Evolutionary conservation across 2,329 filamentous ascomycete species (phyloP).

Genomic region (Chrysosphaeria jannelii): DNA sequence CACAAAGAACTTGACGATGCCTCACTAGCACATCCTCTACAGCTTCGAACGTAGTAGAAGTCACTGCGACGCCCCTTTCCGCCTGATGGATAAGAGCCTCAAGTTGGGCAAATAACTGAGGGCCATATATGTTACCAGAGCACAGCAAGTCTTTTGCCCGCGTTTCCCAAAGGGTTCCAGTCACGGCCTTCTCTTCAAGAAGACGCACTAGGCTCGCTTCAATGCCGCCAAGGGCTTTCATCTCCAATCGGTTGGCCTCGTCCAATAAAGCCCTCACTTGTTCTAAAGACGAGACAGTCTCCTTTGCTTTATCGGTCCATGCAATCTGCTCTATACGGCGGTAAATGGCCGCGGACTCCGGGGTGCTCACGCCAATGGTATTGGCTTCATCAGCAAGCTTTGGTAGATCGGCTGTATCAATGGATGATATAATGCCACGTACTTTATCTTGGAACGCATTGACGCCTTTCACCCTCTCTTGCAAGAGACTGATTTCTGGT

Average conservation of each 20-base stretch:
- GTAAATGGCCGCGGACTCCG: constrained; percentile 59
- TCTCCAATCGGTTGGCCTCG: constrained; percentile 45
- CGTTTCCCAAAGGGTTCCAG: constrained; percentile 67
- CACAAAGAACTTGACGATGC: constrained; percentile 75
- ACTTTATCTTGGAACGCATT: constrained; percentile 58
- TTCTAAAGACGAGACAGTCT: constrained; percentile 23
- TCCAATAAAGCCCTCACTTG: constrained; percentile 57
- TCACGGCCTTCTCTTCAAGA: constrained; percentile 45
- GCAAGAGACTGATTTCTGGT: constrained; percentile 60
- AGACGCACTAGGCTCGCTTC: no score
- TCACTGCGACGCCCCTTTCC: constrained; percentile 41
- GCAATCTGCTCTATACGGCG: constrained; percentile 56
- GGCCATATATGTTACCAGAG: constrained; percentile 78
- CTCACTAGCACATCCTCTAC: constrained; percentile 88
- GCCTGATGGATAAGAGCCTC: constrained; percentile 76
- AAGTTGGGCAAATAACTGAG: no score
- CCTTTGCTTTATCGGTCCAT: constrained; percentile 57
- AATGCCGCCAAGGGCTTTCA: no score
- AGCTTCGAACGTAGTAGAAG: constrained; percentile 43
- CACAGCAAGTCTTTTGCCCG: constrained; percentile 81
- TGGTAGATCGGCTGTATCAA: constrained; percentile 56
- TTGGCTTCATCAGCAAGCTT: constrained; percentile 75
- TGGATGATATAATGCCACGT: constrained; percentile 33
- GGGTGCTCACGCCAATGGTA: constrained; percentile 70
- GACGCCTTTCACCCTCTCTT: constrained; percentile 63